Conservation (phyloP, 73 alveolate species). For the Stentor roeselii region DNA sequence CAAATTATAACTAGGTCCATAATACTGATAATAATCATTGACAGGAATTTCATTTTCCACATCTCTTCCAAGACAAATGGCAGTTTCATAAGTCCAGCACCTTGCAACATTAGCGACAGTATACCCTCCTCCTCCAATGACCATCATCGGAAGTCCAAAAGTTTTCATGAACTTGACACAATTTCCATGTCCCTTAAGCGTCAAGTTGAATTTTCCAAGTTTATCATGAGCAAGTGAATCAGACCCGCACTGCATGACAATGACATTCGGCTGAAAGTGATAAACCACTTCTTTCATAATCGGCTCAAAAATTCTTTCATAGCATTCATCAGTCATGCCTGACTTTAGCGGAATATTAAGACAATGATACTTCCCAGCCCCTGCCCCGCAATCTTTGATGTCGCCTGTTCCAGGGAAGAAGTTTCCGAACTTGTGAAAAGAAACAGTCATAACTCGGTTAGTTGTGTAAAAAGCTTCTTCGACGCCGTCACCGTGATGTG, state of each 20-base stretch:
- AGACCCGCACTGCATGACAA: conserved; percentile 97
- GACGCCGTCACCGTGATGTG: conserved; percentile 99
- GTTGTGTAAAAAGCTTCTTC: conserved; percentile 97
- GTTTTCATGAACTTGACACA: conserved; percentile 84
- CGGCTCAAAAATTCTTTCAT: conserved; percentile 70
- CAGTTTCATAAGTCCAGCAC: conserved; percentile 99
- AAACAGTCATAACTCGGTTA: conserved; percentile 92
- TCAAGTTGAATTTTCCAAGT: conserved; percentile 91
- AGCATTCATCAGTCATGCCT: conserved; percentile 95
- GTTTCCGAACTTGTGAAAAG: conserved; percentile 96
- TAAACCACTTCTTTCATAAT: conserved; percentile 82
- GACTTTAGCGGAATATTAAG: conserved; percentile 95
- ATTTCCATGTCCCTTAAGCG: conserved; percentile 96
- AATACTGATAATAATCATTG: conserved; percentile 52
- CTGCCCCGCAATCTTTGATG: conserved; percentile 85
- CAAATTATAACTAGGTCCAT: conserved; percentile 46
- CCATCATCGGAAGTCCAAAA: conserved; percentile 94
- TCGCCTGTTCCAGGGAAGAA: conserved; percentile 98
- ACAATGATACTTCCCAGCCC: conserved; percentile 87
- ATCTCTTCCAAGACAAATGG: conserved; percentile 66
- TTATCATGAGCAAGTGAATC: conserved; percentile 94
- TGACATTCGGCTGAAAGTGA: conserved; percentile 87
- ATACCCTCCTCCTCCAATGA: conserved; percentile 98
- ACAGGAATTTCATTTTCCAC: conserved; percentile 36
- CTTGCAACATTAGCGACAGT: conserved; percentile 95